phyloP scores from a whole-genome alignment of 495 filamentous ascomycete genomes.

The Neurospora sp. region DNA sequence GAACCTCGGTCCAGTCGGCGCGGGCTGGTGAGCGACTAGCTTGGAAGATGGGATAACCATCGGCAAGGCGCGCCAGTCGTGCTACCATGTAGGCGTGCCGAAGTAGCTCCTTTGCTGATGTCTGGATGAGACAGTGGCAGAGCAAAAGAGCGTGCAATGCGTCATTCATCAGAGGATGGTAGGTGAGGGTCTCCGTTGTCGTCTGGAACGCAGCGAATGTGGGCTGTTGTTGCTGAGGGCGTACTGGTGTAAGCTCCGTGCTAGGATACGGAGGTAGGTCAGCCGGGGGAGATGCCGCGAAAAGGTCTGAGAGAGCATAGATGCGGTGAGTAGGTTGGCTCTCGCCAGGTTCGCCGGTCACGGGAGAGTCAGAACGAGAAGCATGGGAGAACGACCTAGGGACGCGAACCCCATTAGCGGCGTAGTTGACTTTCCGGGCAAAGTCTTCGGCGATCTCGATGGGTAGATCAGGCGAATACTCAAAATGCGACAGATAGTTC shows the following conservation, averaged over 20 bases:
- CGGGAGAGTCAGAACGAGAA: constrained; percentile 1
- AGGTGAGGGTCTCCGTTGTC: constrained; percentile 59
- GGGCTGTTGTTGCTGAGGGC: constrained; percentile 12
- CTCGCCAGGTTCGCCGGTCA: constrained; percentile 1
- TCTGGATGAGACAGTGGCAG: constrained; percentile 64
- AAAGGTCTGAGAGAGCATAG: constrained; percentile 45
- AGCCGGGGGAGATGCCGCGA: constrained; percentile 43
- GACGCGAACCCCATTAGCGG: constrained; percentile 29
- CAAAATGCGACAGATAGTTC: constrained; percentile 57
- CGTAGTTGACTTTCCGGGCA: constrained; percentile 50
- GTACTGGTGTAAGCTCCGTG: constrained; percentile 22
- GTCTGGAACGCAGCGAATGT: constrained; percentile 18
- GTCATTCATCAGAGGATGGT: constrained; percentile 68
- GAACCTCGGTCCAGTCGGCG: constrained; percentile 69
- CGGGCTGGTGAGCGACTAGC: constrained; percentile 60
- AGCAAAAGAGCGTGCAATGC: constrained; percentile 64
- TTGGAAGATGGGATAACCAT: constrained; percentile 73
- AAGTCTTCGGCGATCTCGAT: constrained; percentile 57
- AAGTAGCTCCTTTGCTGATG: constrained; percentile 58
- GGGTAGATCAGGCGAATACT: constrained; percentile 63
- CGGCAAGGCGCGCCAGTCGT: constrained; percentile 58
- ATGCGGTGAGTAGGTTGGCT: constrained; percentile 13
- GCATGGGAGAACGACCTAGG: constrained; percentile 11
- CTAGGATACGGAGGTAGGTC: constrained; percentile 49
- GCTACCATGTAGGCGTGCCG: constrained; percentile 73